phyloP scores from a whole-genome alignment of 169 alveolate genomes.

The Plasmodium gaboni region DNA sequence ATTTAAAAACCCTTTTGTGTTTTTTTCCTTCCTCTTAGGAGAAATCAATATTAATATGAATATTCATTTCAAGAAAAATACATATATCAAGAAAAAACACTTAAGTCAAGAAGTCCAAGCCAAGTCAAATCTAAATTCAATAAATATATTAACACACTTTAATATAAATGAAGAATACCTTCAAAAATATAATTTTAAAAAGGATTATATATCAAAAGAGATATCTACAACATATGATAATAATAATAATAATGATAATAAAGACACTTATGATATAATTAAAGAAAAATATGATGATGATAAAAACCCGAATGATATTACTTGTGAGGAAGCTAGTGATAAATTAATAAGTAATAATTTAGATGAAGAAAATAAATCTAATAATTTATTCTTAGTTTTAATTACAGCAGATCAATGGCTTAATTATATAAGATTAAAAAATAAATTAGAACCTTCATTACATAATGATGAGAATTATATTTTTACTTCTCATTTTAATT shows the following conservation, averaged over 20 bases:
- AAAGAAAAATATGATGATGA: no score
- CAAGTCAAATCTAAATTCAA: constrained; percentile 59
- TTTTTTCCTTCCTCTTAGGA: constrained; percentile 12
- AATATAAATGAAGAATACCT: constrained; percentile 52
- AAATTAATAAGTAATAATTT: no score
- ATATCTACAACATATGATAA: neutral
- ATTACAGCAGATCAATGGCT: constrained; percentile 72
- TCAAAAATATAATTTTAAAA: neutral
- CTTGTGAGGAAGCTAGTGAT: no score
- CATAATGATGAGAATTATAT: constrained; percentile 58
- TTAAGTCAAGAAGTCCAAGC: constrained; percentile 63
- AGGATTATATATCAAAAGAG: neutral
- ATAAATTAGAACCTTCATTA: constrained; percentile 58
- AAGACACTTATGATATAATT: neutral
- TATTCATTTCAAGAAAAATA: constrained; percentile 38
- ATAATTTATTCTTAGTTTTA: constrained; percentile 41
- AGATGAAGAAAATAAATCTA: constrained; percentile 12
- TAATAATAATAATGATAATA: neutral
- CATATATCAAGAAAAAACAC: constrained; percentile 15
- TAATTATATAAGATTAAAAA: constrained; percentile 53
- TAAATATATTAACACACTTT: constrained; percentile 31
- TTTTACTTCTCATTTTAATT: constrained; percentile 69
- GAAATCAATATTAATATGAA: constrained; percentile 55
- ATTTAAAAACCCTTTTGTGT: no score
- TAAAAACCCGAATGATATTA: no score